Conservation (phyloP, 73 alveolate species). For the Uronychia binucleata region DNA sequence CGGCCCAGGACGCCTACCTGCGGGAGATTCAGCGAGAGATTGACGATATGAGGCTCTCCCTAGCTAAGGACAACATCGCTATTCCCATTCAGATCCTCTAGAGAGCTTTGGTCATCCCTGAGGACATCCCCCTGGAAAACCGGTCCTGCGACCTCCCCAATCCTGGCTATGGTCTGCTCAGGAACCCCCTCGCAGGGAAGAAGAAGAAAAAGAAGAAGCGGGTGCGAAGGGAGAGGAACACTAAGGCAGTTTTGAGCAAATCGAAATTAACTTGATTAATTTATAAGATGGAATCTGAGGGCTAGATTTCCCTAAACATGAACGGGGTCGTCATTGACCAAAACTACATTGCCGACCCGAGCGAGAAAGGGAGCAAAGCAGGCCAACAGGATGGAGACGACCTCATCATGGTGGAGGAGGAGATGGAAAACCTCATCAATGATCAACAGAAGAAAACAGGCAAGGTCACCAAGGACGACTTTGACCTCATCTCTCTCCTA, state of each 20-base stretch:
- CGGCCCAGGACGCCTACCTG: background rate
- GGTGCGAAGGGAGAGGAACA: background rate
- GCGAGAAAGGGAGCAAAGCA: background rate
- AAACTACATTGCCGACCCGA: background rate
- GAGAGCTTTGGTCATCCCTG: background rate
- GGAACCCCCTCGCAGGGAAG: background rate
- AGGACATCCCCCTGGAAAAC: background rate
- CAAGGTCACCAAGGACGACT: slow-evolving; percentile 43
- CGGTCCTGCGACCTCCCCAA: background rate
- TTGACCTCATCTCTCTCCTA: slow-evolving; percentile 39
- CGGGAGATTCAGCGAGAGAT: background rate
- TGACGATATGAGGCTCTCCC: background rate
- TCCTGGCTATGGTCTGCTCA: background rate
- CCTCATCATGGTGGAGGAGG: slow-evolving; percentile 10
- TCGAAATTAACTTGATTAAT: too few relatives aligned
- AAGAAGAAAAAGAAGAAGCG: background rate
- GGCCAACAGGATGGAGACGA: slow-evolving; percentile 7
- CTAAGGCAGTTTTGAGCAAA: background rate
- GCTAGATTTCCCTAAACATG: background rate
- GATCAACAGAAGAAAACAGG: slow-evolving; percentile 35
- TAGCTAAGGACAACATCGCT: background rate
- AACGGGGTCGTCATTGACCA: background rate
- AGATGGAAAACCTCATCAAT: slow-evolving; percentile 2
- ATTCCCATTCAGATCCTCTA: background rate
- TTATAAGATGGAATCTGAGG: background rate